Base-by-base conservation (phyloP, 2,329 filamentous ascomycete species). In the Neospermospora avenae region DNA sequence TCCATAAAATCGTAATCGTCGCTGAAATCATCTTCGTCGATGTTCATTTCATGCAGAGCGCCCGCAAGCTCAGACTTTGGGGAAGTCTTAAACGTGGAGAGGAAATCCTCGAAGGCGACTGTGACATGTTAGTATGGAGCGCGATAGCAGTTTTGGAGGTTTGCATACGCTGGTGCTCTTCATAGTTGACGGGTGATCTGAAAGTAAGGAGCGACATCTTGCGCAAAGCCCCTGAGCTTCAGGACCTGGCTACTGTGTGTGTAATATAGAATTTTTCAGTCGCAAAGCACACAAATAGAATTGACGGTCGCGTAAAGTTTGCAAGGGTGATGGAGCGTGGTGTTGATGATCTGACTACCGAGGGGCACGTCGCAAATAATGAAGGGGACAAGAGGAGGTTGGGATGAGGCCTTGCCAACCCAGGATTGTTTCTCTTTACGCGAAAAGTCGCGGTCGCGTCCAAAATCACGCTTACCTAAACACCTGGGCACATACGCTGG, bases 1-100 rank as follows among this genome's bases (percentile, higher is more conserved):
- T 96, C 91, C 86, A 96, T 91, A 72, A 96, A 90, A 71, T 97
- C 92, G 74, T 96, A 91, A 70, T 96, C 91, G 71, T 96, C 93
- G 75, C 88, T 92, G 44, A 90, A 82, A 68, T 89, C 89, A 76
- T 96, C 89, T 71, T 91, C 93, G 74, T 92, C 89, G 65, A 99
- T 89, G 71, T 89, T 89, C 70, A 99, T 85, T 67, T 88, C 86
- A 68, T 91, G 86, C 51, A 99, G 83, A 46, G 92, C 92, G 73
- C 93, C 88, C 41, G 90, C 86, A 67, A 96, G 86, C 61, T 88
- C 87, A 66, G 81, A 83, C 75, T 81, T 85, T 59, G 79, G 89
- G 72, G 81, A 87, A 58, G 88, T 88, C 79, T 99, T 98, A 85
- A 96, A 99, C 65, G 86, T 86, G 69, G 83, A 80, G 64, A 99